These are phyloP conservation scores for Globisporangium carolinianum DNA, from an alignment of 352 stramenopile species.

Conservation along the genomic window DNA sequence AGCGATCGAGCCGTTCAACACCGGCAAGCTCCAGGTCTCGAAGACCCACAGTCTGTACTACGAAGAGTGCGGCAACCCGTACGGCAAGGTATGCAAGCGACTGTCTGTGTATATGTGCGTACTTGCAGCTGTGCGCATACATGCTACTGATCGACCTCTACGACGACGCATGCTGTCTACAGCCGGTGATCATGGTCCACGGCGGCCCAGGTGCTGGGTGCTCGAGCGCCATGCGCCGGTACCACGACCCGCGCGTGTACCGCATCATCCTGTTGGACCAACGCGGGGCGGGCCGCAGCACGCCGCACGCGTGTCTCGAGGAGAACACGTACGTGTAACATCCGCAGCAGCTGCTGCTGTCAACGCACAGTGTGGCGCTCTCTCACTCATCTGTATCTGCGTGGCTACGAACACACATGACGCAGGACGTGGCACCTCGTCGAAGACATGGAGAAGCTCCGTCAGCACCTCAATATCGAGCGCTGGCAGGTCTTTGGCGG, in stretches of 20 bases:
- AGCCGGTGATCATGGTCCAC: constrained; percentile 92
- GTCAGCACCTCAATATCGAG: constrained; percentile 79
- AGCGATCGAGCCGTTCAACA: constrained; percentile 75
- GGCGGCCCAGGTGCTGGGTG: constrained; percentile 90
- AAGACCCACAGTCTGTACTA: constrained; percentile 87
- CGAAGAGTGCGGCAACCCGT: constrained; percentile 83
- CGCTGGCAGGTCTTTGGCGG: constrained; percentile 93
- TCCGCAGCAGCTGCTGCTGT: not conserved
- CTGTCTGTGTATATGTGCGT: not conserved
- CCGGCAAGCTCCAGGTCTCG: constrained; percentile 75
- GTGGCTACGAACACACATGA: not conserved
- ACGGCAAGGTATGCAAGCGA: constrained; percentile 38
- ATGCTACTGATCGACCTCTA: not conserved
- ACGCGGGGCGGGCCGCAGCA: constrained; percentile 85
- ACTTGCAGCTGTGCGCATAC: not conserved
- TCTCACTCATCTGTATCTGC: not conserved
- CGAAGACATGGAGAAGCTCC: constrained; percentile 91
- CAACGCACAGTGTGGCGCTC: not conserved
- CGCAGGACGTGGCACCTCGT: constrained; percentile 85
- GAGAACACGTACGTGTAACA: constrained; percentile 78
- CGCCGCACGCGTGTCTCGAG: constrained; percentile 78
- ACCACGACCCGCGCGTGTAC: constrained; percentile 90
- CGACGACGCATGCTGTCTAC: not conserved
- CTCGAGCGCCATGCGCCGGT: constrained; percentile 83
- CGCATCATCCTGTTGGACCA: constrained; percentile 93